Conservation (phyloP, 441 rosid genomes). For the Adansonia gregorii region DNA sequence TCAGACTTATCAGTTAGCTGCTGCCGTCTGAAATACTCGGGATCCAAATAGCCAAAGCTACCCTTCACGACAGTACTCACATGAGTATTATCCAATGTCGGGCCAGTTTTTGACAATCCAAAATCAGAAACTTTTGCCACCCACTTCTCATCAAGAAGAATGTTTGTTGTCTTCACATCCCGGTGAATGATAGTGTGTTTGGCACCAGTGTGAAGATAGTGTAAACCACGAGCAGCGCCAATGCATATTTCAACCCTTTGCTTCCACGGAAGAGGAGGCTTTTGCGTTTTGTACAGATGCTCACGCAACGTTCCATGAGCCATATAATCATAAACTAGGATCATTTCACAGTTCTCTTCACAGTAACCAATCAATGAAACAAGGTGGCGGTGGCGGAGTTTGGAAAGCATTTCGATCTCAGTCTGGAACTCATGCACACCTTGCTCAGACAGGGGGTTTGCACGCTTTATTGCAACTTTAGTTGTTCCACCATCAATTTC, state of each 20-base stretch:
- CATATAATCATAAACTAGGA: constrained; percentile 95
- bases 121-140: constrained; percentile 98
- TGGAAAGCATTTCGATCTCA: constrained; percentile 97
- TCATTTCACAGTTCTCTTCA: constrained; percentile 96
- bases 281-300: constrained; percentile 94
- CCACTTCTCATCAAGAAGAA: constrained; percentile 93
- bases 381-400: constrained; percentile 96
- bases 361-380: constrained; percentile 95
- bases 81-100: constrained; percentile 90
- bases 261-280: constrained; percentile 88
- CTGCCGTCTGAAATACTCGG: constrained; percentile 92
- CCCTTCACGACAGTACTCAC: constrained; percentile 99
- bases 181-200: constrained; percentile 96
- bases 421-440: constrained; percentile 99
- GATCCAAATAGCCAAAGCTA: constrained; percentile 94
- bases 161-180: constrained; percentile 97
- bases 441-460: constrained; percentile 94
- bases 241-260: constrained; percentile 98
- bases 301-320: constrained; percentile 92
- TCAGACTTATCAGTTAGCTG: constrained; percentile 91
- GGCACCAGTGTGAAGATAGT: constrained; percentile 97
- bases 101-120: constrained; percentile 96
- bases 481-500: constrained; percentile 84
- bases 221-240: constrained; percentile 93
- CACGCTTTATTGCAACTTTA: constrained; percentile 96